Evolutionary conservation across 1,284 basidiomycete genomes (phyloP).

Genomic region (Sanghuangporus weigelae): DNA sequence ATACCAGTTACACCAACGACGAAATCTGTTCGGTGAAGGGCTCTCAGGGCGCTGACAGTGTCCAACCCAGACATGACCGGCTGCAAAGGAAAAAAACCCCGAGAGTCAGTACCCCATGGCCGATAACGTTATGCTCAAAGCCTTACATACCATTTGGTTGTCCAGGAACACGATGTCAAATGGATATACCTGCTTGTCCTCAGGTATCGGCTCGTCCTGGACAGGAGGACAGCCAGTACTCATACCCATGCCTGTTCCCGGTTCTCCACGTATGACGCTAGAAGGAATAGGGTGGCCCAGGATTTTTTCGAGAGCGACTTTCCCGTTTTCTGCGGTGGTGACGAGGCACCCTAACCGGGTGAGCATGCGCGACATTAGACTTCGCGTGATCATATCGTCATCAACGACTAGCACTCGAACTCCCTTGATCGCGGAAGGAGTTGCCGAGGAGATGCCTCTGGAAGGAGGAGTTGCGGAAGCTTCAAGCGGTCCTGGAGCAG

Average conservation of each 20-base stretch:
- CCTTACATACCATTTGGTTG: conserved; percentile 31
- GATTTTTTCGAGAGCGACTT: conserved; percentile 39
- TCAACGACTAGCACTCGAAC: conserved; percentile 26
- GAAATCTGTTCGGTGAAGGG: conserved; percentile 17
- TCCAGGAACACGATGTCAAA: conserved; percentile 38
- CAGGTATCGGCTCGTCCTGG: neutral
- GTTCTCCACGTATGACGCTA: conserved; percentile 3
- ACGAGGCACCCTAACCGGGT: conserved; percentile 39
- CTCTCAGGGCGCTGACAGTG: conserved; percentile 15
- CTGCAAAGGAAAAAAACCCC: neutral
- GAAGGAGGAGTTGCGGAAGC: neutral
- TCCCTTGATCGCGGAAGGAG: neutral
- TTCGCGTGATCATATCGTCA: conserved; percentile 35
- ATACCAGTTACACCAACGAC: conserved; percentile 20
- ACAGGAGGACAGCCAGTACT: neutral
- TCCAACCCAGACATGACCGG: conserved; percentile 21
- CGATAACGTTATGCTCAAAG: no score
- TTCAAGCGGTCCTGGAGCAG: conserved; percentile 5
- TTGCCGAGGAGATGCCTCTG: neutral
- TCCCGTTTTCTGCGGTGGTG: conserved; percentile 41
- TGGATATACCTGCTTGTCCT: conserved; percentile 4
- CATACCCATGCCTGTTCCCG: neutral
- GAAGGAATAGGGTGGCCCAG: conserved; percentile 20
- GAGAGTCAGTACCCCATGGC: neutral
- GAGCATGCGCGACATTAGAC: conserved; percentile 43